These are phyloP conservation scores for Fusarium chlamydosporum DNA, from an alignment of 2,329 filamentous ascomycete genomes.

Conservation along the genomic window DNA sequence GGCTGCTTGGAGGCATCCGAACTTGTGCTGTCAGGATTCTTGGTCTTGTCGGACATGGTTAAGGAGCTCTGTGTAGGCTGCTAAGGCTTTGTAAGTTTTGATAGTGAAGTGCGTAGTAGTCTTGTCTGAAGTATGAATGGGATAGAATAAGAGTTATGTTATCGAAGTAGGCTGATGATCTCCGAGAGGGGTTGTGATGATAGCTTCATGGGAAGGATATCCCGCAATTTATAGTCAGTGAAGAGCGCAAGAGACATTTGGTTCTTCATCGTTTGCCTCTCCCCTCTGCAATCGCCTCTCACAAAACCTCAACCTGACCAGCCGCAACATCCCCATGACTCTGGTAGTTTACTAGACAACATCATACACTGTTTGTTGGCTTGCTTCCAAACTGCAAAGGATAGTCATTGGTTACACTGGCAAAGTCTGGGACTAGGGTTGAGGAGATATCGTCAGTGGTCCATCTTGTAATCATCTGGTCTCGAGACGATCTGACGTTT, in stretches of 20 bases:
- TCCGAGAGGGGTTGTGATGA: not conserved
- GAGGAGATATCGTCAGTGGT: conserved; percentile 10
- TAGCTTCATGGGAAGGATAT: not conserved
- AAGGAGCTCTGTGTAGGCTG: not conserved
- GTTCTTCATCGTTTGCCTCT: not conserved
- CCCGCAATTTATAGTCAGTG: conserved; percentile 8
- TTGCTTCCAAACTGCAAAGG: not conserved
- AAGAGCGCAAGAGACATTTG: not conserved
- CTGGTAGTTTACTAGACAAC: conserved; percentile 1
- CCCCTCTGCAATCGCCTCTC: not conserved
- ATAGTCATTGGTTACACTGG: conserved; percentile 13
- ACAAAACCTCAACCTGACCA: conserved; percentile 1
- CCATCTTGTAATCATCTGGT: conserved; percentile 7
- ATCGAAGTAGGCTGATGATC: not conserved
- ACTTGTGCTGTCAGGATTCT: not conserved
- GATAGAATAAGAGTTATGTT: not conserved
- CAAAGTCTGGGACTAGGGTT: conserved; percentile 11
- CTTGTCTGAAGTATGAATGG: not conserved
- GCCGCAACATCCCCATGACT: not conserved
- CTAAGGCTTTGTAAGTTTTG: not conserved
- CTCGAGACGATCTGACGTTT: not conserved
- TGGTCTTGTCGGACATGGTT: not conserved
- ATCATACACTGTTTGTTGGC: conserved; percentile 17
- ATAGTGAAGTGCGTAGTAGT: not conserved
- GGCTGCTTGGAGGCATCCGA: not conserved